Evolutionary conservation across 305 asterid genomes (phyloP).

Genomic region (Salvia sclarea): DNA sequence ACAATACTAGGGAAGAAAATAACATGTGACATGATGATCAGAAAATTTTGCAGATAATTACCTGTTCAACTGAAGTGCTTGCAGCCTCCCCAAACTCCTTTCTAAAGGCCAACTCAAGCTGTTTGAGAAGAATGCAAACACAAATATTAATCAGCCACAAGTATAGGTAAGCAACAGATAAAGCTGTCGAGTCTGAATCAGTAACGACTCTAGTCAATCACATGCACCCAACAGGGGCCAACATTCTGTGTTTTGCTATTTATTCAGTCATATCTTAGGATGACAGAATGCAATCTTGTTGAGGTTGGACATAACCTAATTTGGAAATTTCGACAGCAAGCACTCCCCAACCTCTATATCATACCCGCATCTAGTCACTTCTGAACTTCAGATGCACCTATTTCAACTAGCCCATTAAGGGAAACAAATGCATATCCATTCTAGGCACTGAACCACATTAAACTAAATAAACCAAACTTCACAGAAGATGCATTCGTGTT

Average conservation of each 20-base stretch:
- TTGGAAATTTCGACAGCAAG: not conserved
- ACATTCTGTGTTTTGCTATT: not conserved
- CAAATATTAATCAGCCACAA: constrained; percentile 26
- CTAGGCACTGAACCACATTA: constrained; percentile 18
- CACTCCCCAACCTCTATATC: not conserved
- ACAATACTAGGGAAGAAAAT: constrained; percentile 5
- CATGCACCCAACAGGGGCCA: constrained; percentile 13
- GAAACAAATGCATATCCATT: constrained; percentile 14
- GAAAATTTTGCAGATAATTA: constrained; percentile 36
- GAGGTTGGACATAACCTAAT: not conserved
- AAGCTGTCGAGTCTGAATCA: constrained; percentile 2
- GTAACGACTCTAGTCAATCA: constrained; percentile 21
- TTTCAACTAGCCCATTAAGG: constrained; percentile 7
- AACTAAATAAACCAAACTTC: constrained; percentile 3
- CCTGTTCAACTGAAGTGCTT: constrained; percentile 75
- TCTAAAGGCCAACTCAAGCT: constrained; percentile 88
- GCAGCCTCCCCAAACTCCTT: constrained; percentile 66
- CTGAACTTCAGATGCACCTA: constrained; percentile 7
- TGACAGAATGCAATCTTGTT: not conserved
- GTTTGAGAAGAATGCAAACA: constrained; percentile 34
- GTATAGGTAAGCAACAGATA: constrained; percentile 22
- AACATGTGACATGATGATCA: not conserved
- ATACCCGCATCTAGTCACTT: constrained; percentile 18
- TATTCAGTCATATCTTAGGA: not conserved
- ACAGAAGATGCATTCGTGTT: not conserved